Evolutionary conservation across 2,329 filamentous ascomycete genomes (phyloP), one percentile per base, ranked within the genome.

Genomic region (Albifimbria verrucaria): DNA sequence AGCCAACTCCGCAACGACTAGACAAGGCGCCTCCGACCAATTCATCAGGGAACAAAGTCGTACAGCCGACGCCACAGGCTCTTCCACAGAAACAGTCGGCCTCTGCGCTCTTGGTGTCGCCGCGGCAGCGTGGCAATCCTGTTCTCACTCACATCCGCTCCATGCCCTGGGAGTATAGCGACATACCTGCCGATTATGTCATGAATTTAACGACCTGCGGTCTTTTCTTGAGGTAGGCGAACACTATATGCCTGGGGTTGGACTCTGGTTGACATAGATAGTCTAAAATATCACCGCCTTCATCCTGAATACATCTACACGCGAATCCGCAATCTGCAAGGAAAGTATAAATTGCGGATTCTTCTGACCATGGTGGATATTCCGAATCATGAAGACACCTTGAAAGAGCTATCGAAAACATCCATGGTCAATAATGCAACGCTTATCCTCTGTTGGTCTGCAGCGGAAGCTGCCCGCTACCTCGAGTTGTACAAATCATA

Each of bases 281-380:
- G 90, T 47, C 81, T 99, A 51, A 99, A 97, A 71, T 99, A 99
- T 71, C 94, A 99, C 71, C 90, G 93, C 24, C 80, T 99, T 50
- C 94, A 99, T 67, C 94, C 94, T 1, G 94, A 99, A 72, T 99
- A 99, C 76, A 91, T 99, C 64, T 97, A 97, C 75, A 92, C 88
- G 22, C 88, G 94, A 53, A 95, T 99, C 61, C 87, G 89, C 50
- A 85, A 86, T 48, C 77, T 99, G 4, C 89, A 89, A 49, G 90
- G 89, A 49, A 90, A 89, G 72, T 97, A 95, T 74, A 88, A 86
- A 59, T 80, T 99, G 20, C 89, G 94, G 47, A 80, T 99, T 50
- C 75, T 99, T 24, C 80, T 99, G 48, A 86, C 88, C 20, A 92
- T 97, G 83, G 92, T 97, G 23, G 94, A 99, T 70, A 96, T 99